Conservation (phyloP, 2,329 filamentous ascomycete species). For the Trichoderma polysporum region DNA sequence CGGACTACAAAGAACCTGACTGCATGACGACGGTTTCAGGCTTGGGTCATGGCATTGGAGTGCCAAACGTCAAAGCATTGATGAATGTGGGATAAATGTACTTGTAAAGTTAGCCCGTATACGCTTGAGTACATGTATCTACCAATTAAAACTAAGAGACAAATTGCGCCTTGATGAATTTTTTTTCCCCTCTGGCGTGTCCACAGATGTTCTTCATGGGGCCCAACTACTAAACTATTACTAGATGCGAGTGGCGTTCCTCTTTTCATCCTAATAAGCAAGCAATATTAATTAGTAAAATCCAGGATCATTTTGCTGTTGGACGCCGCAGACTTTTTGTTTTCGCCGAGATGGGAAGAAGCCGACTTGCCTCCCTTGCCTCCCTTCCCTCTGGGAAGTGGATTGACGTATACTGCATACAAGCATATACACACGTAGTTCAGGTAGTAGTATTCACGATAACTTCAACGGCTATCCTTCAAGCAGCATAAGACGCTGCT, state of each 20-base stretch:
- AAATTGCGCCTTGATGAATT: slow-evolving; percentile 3
- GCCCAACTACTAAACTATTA: background rate
- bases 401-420: background rate
- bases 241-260: background rate
- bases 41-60: background rate
- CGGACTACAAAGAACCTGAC: slow-evolving; percentile 1
- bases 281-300: background rate
- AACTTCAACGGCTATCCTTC: slow-evolving; percentile 25
- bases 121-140: background rate
- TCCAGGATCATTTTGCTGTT: background rate
- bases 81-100: background rate
- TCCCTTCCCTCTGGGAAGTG: background rate
- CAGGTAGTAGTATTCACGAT: background rate
- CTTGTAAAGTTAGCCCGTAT: background rate
- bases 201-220: background rate
- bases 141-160: background rate
- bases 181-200: background rate
- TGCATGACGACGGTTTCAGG: background rate
- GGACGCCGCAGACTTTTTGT: background rate
- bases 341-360: background rate
- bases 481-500: slow-evolving; percentile 29
- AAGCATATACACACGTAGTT: background rate
- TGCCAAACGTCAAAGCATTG: background rate
- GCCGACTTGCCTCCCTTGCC: background rate
- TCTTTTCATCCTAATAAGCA: background rate